Evolutionary conservation across 2,329 filamentous ascomycete species (phyloP), one percentile per base, ranked within the genome.

Genomic region (Fusarium sp.): DNA sequence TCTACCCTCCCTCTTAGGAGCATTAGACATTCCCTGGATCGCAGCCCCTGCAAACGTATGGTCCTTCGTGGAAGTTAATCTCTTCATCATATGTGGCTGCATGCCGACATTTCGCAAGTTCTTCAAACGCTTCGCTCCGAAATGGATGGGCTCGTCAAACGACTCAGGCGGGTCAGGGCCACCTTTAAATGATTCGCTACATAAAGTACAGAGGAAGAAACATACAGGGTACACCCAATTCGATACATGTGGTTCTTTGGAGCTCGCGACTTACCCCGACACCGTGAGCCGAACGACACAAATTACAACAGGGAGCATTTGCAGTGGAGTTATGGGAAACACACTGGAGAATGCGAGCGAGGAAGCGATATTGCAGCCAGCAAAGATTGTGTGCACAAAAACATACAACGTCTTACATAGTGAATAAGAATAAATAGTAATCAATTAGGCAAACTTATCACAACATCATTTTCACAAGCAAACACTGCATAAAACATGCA

Each of bases 111-210:
- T 74, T 4, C 69, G 72, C 88, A 92, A 82, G 88, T 87, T 86
- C 8, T 82, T 92, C 23, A 80, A 87, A 64, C 85, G 87, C 23
- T 80, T 89, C 80, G 86, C 51, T 88, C 89, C 3, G 87, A 89
- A 4, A 90, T 91, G 82, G 88, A 91, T 79, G 89, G 91, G 81
- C 86, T 86, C 16, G 86, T 92, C 33, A 84, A 89, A 64, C 87
- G 85, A 41, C 91, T 91, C 83, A 2, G 23, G 10, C 2, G 12
- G 7, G 8, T 64, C 29, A 2, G 62, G 69, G 14, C 52, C 52
- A 3, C 29, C 41, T 3, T 49, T 59, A 0, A 45, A 62, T 3
- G 27, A 31, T 9, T 58, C 56, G 1, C 14, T 62, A 4, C 64
- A 52, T n/a, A 74, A 73, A 7, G 39, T 51, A 35, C 42, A 61